These are phyloP conservation scores for Eruca vesicaria DNA, from an alignment of 441 rosid genomes.

Conservation along the genomic window DNA sequence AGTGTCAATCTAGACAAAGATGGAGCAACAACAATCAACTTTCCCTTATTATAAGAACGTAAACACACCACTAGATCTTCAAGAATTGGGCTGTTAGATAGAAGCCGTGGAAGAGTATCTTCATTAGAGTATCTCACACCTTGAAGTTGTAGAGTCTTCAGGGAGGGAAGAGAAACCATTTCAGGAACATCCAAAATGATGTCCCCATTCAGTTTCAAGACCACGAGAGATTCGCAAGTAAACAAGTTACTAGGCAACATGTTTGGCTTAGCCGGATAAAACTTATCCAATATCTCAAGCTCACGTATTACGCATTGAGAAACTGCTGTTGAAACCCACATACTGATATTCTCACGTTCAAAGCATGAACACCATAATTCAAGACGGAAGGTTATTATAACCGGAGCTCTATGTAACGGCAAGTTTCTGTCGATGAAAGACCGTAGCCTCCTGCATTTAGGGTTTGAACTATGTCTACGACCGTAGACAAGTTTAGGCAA, in stretches of 20 bases:
- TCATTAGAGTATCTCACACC: neutral
- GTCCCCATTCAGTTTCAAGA: neutral
- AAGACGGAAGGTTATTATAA: neutral
- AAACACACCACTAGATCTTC: neutral
- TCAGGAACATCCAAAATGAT: neutral
- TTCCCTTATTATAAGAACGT: too few species aligned
- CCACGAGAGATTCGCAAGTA: neutral
- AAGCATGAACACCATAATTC: neutral
- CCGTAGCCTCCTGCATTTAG: too few species aligned
- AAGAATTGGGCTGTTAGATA: neutral
- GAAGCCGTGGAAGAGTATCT: neutral
- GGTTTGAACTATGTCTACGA: too few species aligned
- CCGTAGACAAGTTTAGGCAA: too few species aligned
- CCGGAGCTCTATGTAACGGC: neutral
- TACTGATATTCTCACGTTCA: neutral
- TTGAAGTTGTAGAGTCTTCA: neutral
- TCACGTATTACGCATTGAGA: neutral
- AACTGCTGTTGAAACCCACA: neutral
- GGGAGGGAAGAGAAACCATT: neutral
- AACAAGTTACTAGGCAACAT: neutral
- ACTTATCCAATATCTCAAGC: neutral
- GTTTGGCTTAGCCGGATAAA: neutral
- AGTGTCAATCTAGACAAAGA: conserved; percentile 14
- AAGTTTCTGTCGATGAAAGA: neutral
- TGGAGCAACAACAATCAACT: neutral